Conservation (phyloP, 192 early-diverging fungal genomes). For the Linnemannia zychae region DNA sequence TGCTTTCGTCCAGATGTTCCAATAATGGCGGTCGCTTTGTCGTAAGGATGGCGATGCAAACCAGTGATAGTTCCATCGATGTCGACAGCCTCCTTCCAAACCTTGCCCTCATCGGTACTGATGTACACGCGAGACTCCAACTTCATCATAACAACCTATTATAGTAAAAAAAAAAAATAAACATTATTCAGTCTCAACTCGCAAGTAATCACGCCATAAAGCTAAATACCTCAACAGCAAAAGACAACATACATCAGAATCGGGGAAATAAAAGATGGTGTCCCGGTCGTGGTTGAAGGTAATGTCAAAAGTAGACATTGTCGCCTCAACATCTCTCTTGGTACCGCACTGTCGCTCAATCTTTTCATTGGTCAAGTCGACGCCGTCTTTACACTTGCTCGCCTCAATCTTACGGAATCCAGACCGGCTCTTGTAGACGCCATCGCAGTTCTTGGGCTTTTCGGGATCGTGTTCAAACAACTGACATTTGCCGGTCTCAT, state of each 20-base stretch:
- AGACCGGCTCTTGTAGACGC: constrained; percentile 77
- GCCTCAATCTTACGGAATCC: constrained; percentile 85
- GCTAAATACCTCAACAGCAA: background rate
- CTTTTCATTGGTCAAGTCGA: constrained; percentile 68
- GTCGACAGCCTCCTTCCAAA: constrained; percentile 62
- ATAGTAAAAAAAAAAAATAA: background rate
- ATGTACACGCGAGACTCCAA: constrained; percentile 61
- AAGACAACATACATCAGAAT: constrained; percentile 42
- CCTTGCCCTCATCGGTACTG: constrained; percentile 75
- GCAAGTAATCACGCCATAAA: background rate
- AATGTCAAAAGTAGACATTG: constrained; percentile 43
- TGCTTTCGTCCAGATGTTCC: constrained; percentile 63
- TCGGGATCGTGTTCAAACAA: constrained; percentile 81
- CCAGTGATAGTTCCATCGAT: constrained; percentile 57
- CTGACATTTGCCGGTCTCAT: constrained; percentile 75
- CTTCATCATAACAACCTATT: constrained; percentile 64
- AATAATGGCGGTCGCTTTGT: constrained; percentile 71
- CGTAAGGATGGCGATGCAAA: constrained; percentile 75
- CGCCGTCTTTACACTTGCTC: constrained; percentile 83
- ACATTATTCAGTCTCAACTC: background rate
- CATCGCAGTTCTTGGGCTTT: constrained; percentile 78
- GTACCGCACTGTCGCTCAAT: constrained; percentile 81
- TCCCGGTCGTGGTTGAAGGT: constrained; percentile 16
- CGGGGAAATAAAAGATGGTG: constrained; percentile 50
- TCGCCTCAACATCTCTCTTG: constrained; percentile 51